Evolutionary conservation across 345 rosid species (phyloP), one percentile per base, ranked within the genome.

Genomic region (Nasturtium officinale): DNA sequence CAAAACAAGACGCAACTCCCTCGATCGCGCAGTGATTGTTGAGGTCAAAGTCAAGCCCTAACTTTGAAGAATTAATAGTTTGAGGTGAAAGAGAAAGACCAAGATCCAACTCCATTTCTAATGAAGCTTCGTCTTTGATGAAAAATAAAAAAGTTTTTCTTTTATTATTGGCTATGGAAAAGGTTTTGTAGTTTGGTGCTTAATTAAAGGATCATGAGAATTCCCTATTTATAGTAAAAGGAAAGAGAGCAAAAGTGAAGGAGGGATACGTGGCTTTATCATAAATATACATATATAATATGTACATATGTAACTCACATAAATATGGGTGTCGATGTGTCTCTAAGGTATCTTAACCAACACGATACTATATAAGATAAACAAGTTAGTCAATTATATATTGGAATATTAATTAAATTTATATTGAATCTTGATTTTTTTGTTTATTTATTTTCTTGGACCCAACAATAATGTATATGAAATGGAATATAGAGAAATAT

Each of bases 11-110:
- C 53, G 28, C 21, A 54, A 1, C 9, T 17, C 60, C 40, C 5
- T 61, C 75, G 15, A 48, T 48, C 5, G 29, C 33, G 23, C 37
- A 73, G 28, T 58, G 53, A 45, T 74, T 66, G 51, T 74, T 75
- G 62, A 67, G 78, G 57, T 75, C 73, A 46, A 75, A 67, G 15
- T 25, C 20, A 28, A 66, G 28, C 85, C 66, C 59, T 17, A 50
- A 29, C 21, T 52, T 75, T 16, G 79, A 42, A 61, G 68, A 28
- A 26, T 25, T 23, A 23, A 2, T 56, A 17, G 32, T n/a, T 32
- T 61, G 74, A 60, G 74, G 61, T 8, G 79, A 75, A 45, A 76
- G 79, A 43, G 79, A 61, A 25, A 76, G 79, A 68, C 48, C 63
- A 75, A 75, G 79, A 61, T 75, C 79, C 64, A 76, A 55, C 42